Evolutionary conservation across 169 alveolate genomes (phyloP).

Genomic region (Cryptosporidium viatorum): DNA sequence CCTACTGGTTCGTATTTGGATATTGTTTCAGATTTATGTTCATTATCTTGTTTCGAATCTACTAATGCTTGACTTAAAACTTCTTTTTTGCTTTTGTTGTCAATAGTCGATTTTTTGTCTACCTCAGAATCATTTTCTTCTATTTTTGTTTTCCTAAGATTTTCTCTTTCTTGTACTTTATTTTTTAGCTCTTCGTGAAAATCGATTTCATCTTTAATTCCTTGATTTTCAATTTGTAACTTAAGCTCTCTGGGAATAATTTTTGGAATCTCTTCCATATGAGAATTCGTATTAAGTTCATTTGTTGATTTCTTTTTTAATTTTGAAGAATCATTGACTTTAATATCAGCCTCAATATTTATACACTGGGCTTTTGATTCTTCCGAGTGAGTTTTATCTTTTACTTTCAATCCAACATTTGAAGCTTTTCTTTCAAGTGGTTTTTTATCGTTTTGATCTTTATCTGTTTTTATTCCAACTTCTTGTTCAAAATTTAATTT

Average conservation of each 20-base stretch:
- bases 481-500: background rate
- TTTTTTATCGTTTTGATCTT: background rate
- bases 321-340: background rate
- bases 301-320: background rate
- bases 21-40: background rate
- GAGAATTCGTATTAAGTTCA: background rate
- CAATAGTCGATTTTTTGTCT: background rate
- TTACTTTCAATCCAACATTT: too few relatives aligned
- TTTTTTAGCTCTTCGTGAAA: slow-evolving; percentile 6
- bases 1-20: background rate
- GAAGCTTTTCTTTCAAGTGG: too few relatives aligned
- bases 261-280: background rate
- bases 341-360: too few relatives aligned
- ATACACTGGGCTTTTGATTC: background rate
- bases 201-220: background rate
- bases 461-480: background rate
- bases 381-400: background rate
- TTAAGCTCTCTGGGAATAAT: background rate
- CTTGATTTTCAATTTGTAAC: background rate
- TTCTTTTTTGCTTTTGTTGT: background rate
- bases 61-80: background rate
- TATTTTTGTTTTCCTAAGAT: background rate
- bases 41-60: background rate
- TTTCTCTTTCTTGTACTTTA: background rate
- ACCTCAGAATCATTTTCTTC: background rate